Evolutionary conservation across 257 asterid species (phyloP).

Genomic region (Datura wrightii): DNA sequence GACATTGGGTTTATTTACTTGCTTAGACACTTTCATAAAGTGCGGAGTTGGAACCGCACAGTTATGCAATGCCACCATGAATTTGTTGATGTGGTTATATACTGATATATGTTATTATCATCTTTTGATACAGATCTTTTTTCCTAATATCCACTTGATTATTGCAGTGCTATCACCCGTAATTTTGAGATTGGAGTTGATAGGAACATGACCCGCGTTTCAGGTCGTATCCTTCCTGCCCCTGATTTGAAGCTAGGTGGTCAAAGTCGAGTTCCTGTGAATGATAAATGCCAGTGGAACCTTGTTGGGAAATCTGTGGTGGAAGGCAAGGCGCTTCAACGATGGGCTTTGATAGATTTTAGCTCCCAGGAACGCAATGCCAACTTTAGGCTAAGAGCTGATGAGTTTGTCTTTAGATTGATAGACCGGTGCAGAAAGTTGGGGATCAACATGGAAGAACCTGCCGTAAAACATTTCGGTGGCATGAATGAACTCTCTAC

Average conservation of each 20-base stretch:
- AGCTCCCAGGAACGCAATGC: conserved; percentile 24
- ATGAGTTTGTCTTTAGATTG: conserved; percentile 39
- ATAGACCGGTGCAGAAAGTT: conserved; percentile 45
- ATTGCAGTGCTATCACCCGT: conserved; percentile 43
- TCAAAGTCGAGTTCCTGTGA: conserved; percentile 46
- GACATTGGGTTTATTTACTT: not conserved
- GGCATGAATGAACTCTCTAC: conserved; percentile 51
- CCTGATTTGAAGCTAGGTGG: conserved; percentile 62
- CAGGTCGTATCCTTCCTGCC: conserved; percentile 67
- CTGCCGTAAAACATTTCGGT: conserved; percentile 27
- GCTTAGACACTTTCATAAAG: not conserved
- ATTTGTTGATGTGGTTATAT: not conserved
- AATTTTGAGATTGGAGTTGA: conserved; percentile 54
- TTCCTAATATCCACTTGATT: conserved; percentile 1
- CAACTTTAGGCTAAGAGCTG: not conserved
- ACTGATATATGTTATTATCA: not conserved
- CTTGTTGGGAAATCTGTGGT: conserved; percentile 54
- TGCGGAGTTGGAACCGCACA: not conserved
- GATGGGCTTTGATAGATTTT: conserved; percentile 76
- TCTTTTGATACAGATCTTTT: not conserved
- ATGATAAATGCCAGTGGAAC: conserved; percentile 66
- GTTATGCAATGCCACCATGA: not conserved
- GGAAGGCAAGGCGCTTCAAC: conserved; percentile 49
- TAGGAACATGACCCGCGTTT: conserved; percentile 55
- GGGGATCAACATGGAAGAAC: conserved; percentile 56